Base-by-base conservation (phyloP, 768 basidiomycete species). In the Rhodotorula taiwanensis region DNA sequence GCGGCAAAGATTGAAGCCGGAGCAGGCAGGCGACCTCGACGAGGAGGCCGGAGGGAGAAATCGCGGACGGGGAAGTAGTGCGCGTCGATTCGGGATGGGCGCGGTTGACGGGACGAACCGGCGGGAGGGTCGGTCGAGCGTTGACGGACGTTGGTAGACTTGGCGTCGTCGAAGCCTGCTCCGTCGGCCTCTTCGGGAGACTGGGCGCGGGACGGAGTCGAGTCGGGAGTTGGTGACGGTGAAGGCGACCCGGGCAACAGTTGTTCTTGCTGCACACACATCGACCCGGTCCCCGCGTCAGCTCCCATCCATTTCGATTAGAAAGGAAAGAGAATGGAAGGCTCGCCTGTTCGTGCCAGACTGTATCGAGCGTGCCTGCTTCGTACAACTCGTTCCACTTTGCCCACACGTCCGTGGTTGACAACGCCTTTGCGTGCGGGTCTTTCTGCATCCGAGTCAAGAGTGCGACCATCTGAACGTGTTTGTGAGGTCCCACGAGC, bases 401-500 rank as follows among this genome's bases (percentile, higher is more conserved):
- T 61, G 79, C 76, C 89, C 88, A 91, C 43, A 92, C 80, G 36
- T 80, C 82, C 28, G 85, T 82, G 11, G 83, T 74, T 7, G 39
- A 31, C 23, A 51, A 31, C 14, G 21, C 30, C 9, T 23, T 4
- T 41, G 81, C 75, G 44, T 91, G 80, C 78, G 80, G 52, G 83
- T 84, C 1, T 87, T 88, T 83, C 71, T 80, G 77, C 64, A 92
- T 88, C 50, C 81, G 78, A 70, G 82, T 84, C 60, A 84, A 83
- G 52, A 92, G 85, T 62, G 83, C 81, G 59, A 92, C 79, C 74
- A 87, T 78, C 72, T 90, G 86, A 76, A 90, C 89, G 77, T 88
- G 83, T 33, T 84, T 84, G 75, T 91, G 86, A 36, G 86, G 83
- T 48, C 89, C 89, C 57, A 91, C 83, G 1, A 89, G 89, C 58